Base-by-base conservation (phyloP, 805 yeast genomes). In the Clavispora vitiphila region DNA sequence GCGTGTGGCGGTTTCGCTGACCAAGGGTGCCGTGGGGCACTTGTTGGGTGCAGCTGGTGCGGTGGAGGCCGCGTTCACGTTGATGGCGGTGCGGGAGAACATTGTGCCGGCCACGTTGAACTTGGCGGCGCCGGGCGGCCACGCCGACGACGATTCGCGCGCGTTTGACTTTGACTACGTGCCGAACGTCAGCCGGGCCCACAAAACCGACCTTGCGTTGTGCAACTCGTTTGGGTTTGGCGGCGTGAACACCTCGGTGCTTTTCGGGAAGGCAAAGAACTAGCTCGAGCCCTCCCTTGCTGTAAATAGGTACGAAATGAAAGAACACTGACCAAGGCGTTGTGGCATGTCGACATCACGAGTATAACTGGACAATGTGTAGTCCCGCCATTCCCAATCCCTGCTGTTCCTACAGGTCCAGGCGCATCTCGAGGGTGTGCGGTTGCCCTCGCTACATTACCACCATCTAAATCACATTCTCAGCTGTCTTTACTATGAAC, bases 171-270 rank as follows among this genome's bases (percentile, higher is more conserved):
- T 68, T 41, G 81, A 85, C 56, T 84, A 83, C 51, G 81, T 83
- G 6, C 73, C 77, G 1, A 65, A 76, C 25, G 48, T 54, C 10
- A 69, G 84, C 8, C 55, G 66, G 34, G 38, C 50, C 11, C 67
- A 60, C 19, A 53, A 60, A 2, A 57, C 85, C 4, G 54, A 73
- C 3, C 72, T 76, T 48, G 97, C 91, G 0, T 47, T 93, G 52
- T 78, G 88, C 37, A 93, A 93, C 56, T 87, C 96, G 53, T 91
- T 95, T 65, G 99, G 99, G 0, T 93, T 93, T 66, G 99, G 99
- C 7, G 99, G 99, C 8, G 87, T 95, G 5, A 93, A 93, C 61
- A 83, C 95, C 6, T 75, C 95, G 2, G 55, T 93, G 2, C 71
- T 81, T 34, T 76, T 82, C 39, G 47, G 55, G 1, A 59, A 55